Evolutionary conservation across 257 asterid species (phyloP).

Genomic region (Fraxinus excelsior): DNA sequence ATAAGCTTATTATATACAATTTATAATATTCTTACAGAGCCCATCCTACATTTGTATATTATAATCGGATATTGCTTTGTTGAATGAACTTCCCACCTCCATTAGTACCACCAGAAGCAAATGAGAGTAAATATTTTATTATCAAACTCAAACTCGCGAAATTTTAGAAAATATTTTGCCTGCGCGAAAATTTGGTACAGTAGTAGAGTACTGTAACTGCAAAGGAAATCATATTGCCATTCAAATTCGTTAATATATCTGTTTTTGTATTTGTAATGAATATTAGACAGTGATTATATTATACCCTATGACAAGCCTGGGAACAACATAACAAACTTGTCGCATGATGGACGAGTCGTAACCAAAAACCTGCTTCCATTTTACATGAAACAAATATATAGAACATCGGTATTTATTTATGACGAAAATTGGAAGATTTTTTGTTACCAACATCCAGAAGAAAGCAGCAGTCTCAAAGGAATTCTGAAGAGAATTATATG

Average conservation of each 20-base stretch:
- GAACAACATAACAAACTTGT: conserved; percentile 40
- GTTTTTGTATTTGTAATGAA: no score
- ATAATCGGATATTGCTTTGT: conserved; percentile 60
- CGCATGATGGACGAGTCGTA: conserved; percentile 82
- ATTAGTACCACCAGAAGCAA: no score
- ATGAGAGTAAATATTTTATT: neutral
- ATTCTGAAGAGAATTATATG: conserved; percentile 57
- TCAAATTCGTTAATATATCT: no score
- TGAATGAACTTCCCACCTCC: conserved; percentile 75
- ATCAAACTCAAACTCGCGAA: neutral
- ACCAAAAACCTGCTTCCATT: conserved; percentile 39
- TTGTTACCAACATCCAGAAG: conserved; percentile 53
- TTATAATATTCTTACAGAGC: conserved; percentile 21
- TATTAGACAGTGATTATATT: no score
- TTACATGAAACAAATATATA: no score
- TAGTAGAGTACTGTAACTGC: conserved; percentile 83
- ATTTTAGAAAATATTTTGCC: conserved; percentile 27
- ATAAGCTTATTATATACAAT: no score
- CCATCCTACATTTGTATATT: conserved; percentile 59
- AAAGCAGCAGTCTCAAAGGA: conserved; percentile 58
- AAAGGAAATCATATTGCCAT: conserved; percentile 30
- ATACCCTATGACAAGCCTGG: conserved; percentile 60
- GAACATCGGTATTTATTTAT: no score
- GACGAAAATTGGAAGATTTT: neutral
- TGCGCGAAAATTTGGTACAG: conserved; percentile 72